These are phyloP conservation scores for Vanrija sp. DNA, from an alignment of 1,284 basidiomycete species.

Conservation along the genomic window DNA sequence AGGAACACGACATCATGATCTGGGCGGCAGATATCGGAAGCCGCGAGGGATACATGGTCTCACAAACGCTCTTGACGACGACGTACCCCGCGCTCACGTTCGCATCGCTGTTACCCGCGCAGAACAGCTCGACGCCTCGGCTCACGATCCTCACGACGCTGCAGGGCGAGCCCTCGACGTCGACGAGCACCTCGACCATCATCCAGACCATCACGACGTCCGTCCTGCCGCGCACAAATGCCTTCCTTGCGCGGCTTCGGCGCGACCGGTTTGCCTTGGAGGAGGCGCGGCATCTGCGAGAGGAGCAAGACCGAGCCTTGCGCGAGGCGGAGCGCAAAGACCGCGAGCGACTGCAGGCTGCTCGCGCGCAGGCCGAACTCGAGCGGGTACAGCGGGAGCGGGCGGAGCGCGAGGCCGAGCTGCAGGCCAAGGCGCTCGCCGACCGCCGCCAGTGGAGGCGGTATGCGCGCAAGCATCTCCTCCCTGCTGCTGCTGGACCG, in stretches of 20 bases:
- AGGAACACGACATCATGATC: conserved; percentile 66
- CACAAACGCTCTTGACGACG: conserved; percentile 79
- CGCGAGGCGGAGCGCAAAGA: conserved; percentile 64
- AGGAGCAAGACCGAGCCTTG: conserved; percentile 78
- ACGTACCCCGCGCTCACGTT: conserved; percentile 92
- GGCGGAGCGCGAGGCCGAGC: conserved; percentile 41
- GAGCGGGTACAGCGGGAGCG: conserved; percentile 20
- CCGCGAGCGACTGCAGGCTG: conserved; percentile 51
- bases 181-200: conserved; percentile 63
- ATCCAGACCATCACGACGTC: conserved; percentile 62
- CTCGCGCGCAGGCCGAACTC: conserved; percentile 24
- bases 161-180: conserved; percentile 61
- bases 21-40: conserved; percentile 83
- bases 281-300: conserved; percentile 65
- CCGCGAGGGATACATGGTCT: conserved; percentile 76
- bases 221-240: conserved; percentile 70
- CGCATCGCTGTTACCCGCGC: conserved; percentile 70
- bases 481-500: conserved; percentile 24
- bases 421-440: conserved; percentile 15
- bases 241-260: conserved; percentile 65
- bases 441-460: conserved; percentile 35
- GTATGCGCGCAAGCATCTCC: conserved; percentile 40
- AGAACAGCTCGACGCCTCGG: conserved; percentile 52
- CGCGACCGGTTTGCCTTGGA: conserved; percentile 55
- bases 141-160: conserved; percentile 77